phyloP scores from a whole-genome alignment of 805 yeast genomes.

The Scheffersomyces ergatensis region DNA sequence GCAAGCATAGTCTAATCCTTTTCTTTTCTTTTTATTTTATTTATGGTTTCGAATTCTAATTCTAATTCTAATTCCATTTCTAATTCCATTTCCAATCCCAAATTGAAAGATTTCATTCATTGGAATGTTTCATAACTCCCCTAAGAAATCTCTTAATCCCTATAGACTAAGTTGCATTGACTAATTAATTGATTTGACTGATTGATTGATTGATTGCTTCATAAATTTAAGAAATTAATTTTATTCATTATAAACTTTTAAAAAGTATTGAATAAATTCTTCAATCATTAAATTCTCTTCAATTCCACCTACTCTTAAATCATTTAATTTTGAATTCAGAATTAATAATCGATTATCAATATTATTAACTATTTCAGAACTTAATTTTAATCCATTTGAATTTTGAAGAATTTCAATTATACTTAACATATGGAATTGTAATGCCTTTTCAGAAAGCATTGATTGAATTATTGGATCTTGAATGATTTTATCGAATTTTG shows the following conservation, averaged over 20 bases:
- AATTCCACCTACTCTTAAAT: conserved; percentile 59
- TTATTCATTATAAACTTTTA: conserved; percentile 9
- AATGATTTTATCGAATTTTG: conserved; percentile 22
- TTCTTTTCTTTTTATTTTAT: too few relatives aligned
- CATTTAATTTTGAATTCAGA: conserved; percentile 59
- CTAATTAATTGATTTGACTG: too few relatives aligned
- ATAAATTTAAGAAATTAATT: too few relatives aligned
- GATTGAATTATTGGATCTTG: conserved; percentile 43
- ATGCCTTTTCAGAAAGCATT: conserved; percentile 49
- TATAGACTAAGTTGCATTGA: too few relatives aligned
- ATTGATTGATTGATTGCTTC: too few relatives aligned
- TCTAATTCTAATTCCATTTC: too few relatives aligned
- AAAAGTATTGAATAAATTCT: conserved; percentile 55
- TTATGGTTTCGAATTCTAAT: too few relatives aligned
- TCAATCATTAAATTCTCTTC: conserved; percentile 70
- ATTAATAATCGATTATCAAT: conserved; percentile 55
- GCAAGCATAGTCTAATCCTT: too few relatives aligned
- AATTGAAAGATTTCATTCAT: too few relatives aligned
- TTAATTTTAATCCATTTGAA: conserved; percentile 42
- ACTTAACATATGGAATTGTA: conserved; percentile 54
- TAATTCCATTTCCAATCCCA: too few relatives aligned
- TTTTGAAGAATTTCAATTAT: conserved; percentile 49
- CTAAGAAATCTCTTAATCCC: too few relatives aligned
- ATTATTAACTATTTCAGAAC: conserved; percentile 25
- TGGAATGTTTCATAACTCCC: too few relatives aligned